Base-by-base conservation (phyloP, 2,329 filamentous ascomycete genomes). In the Fusarium bactridioides region DNA sequence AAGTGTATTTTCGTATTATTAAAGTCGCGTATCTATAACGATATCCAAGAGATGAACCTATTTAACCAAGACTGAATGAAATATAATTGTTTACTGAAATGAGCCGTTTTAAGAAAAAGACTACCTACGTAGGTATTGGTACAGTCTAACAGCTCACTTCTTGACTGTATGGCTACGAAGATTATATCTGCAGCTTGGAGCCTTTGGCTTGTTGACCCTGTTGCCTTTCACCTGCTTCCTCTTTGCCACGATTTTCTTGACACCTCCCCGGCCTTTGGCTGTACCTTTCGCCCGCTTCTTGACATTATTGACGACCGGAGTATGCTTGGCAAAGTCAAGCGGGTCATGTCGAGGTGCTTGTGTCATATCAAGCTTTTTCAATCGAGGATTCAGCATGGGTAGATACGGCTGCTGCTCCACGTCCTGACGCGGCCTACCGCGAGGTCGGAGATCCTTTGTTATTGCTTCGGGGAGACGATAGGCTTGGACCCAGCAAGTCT, bases 341-440 rank as follows among this genome's bases (percentile, higher is more conserved):
- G 67, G 67, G 27, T 70, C 67, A 25, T 59, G 44, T 12, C 43
- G 43, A 1, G 67, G 48, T 0, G 50, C 12, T 13, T 61, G 23
- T 6, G 19, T 11, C 48, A 45, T 27, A 4, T 4, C 3, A 12
- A 18, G 1, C 5, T 21, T 5, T 4, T 15, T 2, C 4, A n/a
- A 11, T 5, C 2, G 7, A n/a, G n/a, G 16, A 8, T 50, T 66
- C 27, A 56, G 15, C 2, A 70, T 31, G 8, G 67, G 67, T 10
- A 70, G 3, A 12, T 55, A 67, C 5, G 67, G 67, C 0, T 0
- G 23, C 15, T 54, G 3, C 38, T 44, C 35, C 21, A 16, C 5
- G 2, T 19, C 27, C 33, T 18, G n/a, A 7, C 0, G 3, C 13
- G 0, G 3, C 0, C 23, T 7, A 21, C 0, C 1, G 13, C 50